Base-by-base conservation (phyloP, 345 rosid species). In the Reutealis trisperma region DNA sequence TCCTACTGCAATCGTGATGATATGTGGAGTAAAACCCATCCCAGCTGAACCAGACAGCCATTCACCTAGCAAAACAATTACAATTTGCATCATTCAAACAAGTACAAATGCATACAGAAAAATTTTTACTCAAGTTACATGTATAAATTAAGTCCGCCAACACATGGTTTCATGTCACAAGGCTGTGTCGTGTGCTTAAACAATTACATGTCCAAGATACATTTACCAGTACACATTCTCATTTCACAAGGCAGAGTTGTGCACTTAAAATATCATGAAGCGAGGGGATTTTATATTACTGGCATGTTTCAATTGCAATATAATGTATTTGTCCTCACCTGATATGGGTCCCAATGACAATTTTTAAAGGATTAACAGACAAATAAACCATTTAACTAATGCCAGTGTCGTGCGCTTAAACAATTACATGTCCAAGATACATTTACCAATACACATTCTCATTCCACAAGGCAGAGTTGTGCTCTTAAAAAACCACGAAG, bases 1-100 rank as follows among this genome's bases (percentile, higher is more conserved):
- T 85, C 98, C 98, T 67, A 86, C 82, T 49, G 92, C 91, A 77
- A 90, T 86, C 4, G 90, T 74, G 79, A 93, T 87, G 80, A 91
- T 80, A 67, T 91, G 96, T 6, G 96, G 94, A 47, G 92, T 90
- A 83, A 91, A 93, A 73, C 96, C 94, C 82, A 89, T 84, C 72
- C 98, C 96, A 45, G 98, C 91, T 2, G 96, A 83, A 74, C 93
- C 91, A 72, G 94, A 89, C 70, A 90, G 80, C 85, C 86, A 83
- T 74, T 79, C 88, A 82, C 97, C 97, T 93, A 54, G 70, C 84
- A 86, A 85, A 74, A 85, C 54, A 84, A 58, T 70, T 78, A 58
- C 44, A 81, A 60, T 76, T 72, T 66, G 25, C 63, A 70, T 70
- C 84, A 72, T 15, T 45, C 7, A 6, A 14, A 1, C 63, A 77